Evolutionary conservation across 2,329 filamentous ascomycete species (phyloP).

Genomic region (Leptographium flavum): DNA sequence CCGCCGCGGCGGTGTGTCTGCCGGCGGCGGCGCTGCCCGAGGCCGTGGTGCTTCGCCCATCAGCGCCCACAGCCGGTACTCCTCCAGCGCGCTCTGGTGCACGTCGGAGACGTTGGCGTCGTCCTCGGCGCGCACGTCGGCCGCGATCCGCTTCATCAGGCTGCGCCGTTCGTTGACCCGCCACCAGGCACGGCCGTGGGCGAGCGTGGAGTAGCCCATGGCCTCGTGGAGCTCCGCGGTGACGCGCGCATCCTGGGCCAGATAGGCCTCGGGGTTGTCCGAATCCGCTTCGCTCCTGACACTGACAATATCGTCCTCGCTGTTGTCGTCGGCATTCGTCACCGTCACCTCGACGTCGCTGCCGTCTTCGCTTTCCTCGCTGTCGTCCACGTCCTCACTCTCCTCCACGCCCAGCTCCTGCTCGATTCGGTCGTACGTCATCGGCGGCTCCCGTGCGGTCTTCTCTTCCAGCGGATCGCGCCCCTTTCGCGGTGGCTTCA

Average conservation of each 20-base stretch:
- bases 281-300: background rate
- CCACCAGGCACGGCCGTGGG: conserved; percentile 21
- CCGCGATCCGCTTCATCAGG: conserved; percentile 23
- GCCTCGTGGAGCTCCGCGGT: conserved; percentile 27
- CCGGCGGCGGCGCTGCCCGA: conserved; percentile 9
- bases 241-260: too few relatives aligned
- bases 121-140: conserved; percentile 27
- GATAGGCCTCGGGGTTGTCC: background rate
- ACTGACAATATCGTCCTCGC: background rate
- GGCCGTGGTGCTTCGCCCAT: conserved; percentile 24
- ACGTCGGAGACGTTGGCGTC: conserved; percentile 29
- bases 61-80: conserved; percentile 30
- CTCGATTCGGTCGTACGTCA: background rate
- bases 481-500: too few relatives aligned
- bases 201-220: conserved; percentile 24
- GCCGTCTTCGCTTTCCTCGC: conserved; percentile 1
- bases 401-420: background rate
- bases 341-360: background rate
- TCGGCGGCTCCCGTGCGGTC: background rate
- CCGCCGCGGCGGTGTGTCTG: too few relatives aligned
- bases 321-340: background rate
- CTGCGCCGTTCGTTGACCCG: conserved; percentile 13
- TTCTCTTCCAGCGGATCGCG: too few relatives aligned
- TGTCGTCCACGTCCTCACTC: background rate
- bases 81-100: conserved; percentile 24